Percentiles rank a stretch among this genome's conserved stretches.
Evolutionary conservation across 2,329 filamentous ascomycete genomes (phyloP).

Genomic region (Pseudogymnoascus sp.): DNA sequence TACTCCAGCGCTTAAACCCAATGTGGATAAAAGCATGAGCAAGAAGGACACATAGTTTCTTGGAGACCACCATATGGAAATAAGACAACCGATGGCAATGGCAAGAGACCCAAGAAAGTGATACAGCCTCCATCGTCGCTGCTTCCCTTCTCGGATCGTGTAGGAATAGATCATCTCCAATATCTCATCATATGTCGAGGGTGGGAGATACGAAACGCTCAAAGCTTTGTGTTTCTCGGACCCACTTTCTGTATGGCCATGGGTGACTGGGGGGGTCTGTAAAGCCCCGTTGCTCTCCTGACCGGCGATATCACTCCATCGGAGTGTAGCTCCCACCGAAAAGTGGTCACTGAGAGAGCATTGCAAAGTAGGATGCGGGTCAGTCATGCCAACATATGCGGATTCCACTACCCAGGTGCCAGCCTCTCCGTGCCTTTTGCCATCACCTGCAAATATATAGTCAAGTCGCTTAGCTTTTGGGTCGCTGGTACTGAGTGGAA

Average conservation of each 20-base stretch:
- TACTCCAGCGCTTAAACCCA: conserved; percentile 67
- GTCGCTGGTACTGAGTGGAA: conserved; percentile 61
- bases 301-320: neutral
- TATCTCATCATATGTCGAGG: conserved; percentile 61
- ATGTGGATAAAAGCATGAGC: conserved; percentile 68
- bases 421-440: conserved; percentile 26
- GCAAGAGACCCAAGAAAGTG: conserved; percentile 66
- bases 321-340: conserved; percentile 73
- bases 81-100: conserved; percentile 63
- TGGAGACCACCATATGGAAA: conserved; percentile 81
- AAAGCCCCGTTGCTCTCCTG: conserved; percentile 20
- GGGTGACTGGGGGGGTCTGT: conserved; percentile 17
- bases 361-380: conserved; percentile 68
- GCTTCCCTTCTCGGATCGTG: conserved; percentile 58
- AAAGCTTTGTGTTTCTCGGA: conserved; percentile 13
- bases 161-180: conserved; percentile 64
- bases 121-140: conserved; percentile 60
- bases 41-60: conserved; percentile 70
- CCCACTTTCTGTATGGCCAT: conserved; percentile 16
- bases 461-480: conserved; percentile 78
- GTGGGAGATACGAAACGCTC: conserved; percentile 30
- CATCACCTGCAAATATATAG: conserved; percentile 78
- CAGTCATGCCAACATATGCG: conserved; percentile 69
- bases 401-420: conserved; percentile 61
- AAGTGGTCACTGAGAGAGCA: conserved; percentile 95